These are phyloP conservation scores for Pilasporangium apinafurcum DNA, from an alignment of 352 stramenopile species.

Conservation along the genomic window DNA sequence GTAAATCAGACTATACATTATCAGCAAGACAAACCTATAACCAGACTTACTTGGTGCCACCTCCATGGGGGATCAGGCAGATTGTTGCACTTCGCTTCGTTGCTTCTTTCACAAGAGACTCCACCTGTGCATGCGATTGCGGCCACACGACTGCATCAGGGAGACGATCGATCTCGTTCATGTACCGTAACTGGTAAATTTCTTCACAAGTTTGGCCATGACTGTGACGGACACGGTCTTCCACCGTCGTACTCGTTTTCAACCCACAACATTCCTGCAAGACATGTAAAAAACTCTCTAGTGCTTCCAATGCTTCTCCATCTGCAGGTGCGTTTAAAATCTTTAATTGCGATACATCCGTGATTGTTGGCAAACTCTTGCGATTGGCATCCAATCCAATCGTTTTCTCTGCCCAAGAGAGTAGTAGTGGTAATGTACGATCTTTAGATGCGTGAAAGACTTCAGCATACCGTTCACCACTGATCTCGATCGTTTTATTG, in stretches of 20 bases:
- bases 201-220: conserved; percentile 75
- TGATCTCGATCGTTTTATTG: conserved; percentile 49
- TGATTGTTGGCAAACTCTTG: conserved; percentile 23
- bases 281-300: conserved; percentile 25
- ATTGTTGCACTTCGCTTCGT: conserved; percentile 43
- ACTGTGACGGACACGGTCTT: conserved; percentile 57
- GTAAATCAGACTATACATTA: background rate
- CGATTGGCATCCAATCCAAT: conserved; percentile 43
- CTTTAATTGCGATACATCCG: conserved; percentile 20
- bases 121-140: conserved; percentile 70
- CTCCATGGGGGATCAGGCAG: conserved; percentile 93
- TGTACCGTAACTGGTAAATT: conserved; percentile 49
- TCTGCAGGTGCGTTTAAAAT: conserved; percentile 7
- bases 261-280: conserved; percentile 14
- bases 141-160: conserved; percentile 92
- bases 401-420: conserved; percentile 49
- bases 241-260: conserved; percentile 25
- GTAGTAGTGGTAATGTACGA: conserved; percentile 40
- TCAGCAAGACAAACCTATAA: background rate
- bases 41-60: conserved; percentile 86
- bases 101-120: conserved; percentile 72
- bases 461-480: conserved; percentile 45
- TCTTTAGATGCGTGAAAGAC: conserved; percentile 39
- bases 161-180: conserved; percentile 42
- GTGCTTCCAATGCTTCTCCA: conserved; percentile 9